Base-by-base conservation (phyloP, 768 basidiomycete species). In the Tylopilus sp. region DNA sequence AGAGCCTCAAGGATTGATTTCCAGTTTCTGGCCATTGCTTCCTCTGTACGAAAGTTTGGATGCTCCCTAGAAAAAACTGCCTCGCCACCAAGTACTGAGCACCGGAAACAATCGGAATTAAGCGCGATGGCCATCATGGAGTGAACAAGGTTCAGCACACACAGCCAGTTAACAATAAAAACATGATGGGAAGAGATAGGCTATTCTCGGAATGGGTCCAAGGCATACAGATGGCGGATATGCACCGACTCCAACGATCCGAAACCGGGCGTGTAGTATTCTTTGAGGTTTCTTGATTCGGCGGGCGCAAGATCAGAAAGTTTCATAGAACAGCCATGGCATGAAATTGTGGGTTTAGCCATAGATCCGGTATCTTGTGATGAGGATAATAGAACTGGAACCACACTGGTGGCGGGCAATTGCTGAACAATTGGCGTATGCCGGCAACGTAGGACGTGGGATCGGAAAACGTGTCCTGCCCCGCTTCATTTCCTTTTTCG, bases 201-300 rank as follows among this genome's bases (percentile, higher is more conserved):
- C 50, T 45, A 25, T 53, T 60, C 53, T 52, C 50, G 55, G 64
- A 33, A 67, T 50, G 49, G 52, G 44, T 25, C 52, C 60, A 30
- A 38, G 44, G 50, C 28, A 34, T 38, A 36, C 45, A 33, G 29
- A 53, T 9, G n/a, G 53, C 36, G 46, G 48, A 48, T 46, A 41
- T 52, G 17, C 6, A 37, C 43, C 29, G 38, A 25, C 52, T 44
- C 22, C 54, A 48, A 51, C 42, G 57, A 54, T 50, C 54, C 57
- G 59, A 55, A 53, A 65, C 42, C 54, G 63, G 64, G 52, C 37
- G 33, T 45, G 16, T 10, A 31, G 24, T 30, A 52, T 45, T 61
- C 68, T 68, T 70, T 70, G 56, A 70, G 25, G 45, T 68, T 68
- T 52, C 67, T 70, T 9, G 45, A 68, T 68, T 68, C 36, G 61